Evolutionary conservation across 2,329 filamentous ascomycete species (phyloP).

Genomic region (Scedosporium boydii): DNA sequence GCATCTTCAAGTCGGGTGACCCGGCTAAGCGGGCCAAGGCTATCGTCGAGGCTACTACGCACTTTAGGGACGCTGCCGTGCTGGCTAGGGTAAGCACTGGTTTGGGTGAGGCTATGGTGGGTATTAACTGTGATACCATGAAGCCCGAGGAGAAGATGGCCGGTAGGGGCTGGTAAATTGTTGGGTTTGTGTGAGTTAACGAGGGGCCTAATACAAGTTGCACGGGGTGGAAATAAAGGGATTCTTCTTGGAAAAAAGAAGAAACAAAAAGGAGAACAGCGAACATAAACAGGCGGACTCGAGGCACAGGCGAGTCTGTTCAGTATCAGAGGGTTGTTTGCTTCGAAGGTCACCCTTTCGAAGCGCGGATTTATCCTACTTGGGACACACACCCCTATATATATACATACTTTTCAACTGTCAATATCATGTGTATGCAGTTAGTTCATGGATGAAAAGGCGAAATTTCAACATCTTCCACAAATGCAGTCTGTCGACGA

Average conservation of each 20-base stretch:
- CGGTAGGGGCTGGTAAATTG: conserved; percentile 68
- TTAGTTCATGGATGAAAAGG: not conserved
- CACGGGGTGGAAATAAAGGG: not conserved
- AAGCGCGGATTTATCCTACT: not conserved
- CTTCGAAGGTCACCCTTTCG: not conserved
- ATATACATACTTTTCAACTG: not conserved
- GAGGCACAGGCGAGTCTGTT: not conserved
- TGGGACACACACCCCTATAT: not conserved
- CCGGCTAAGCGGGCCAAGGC: conserved; percentile 83
- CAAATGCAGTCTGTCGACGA: not conserved
- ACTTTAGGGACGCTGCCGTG: conserved; percentile 77
- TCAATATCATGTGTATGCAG: not conserved
- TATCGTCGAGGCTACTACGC: conserved; percentile 88
- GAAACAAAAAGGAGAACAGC: not conserved
- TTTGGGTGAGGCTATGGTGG: conserved; percentile 96
- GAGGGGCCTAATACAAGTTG: not conserved
- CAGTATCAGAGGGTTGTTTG: not conserved
- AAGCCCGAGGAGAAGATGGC: conserved; percentile 72
- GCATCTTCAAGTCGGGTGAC: conserved; percentile 96
- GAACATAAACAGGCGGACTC: not conserved
- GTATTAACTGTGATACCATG: conserved; percentile 79
- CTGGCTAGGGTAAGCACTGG: conserved; percentile 81
- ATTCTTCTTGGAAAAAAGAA: not conserved
- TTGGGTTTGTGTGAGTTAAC: not conserved
- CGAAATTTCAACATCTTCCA: conserved; percentile 1